These are phyloP conservation scores for Dimocarpus longan DNA, from an alignment of 345 rosid genomes.

Conservation along the genomic window DNA sequence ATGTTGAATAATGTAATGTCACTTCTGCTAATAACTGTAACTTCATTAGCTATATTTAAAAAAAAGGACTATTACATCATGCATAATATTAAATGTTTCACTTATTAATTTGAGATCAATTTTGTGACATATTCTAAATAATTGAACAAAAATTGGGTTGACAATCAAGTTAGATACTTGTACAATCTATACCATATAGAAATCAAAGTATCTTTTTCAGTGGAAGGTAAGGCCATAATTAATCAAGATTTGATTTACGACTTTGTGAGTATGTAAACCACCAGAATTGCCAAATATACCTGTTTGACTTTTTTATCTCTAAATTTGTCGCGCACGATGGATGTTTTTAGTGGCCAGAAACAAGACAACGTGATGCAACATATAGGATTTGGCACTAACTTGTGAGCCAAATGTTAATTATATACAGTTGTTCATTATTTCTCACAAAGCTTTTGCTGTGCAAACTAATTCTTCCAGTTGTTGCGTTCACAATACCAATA, in stretches of 20 bases:
- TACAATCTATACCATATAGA: no score
- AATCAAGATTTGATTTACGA: background rate
- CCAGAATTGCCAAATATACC: background rate
- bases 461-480: background rate
- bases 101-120: no score
- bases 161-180: no score
- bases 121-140: no score
- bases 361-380: slow-evolving; percentile 23
- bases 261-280: background rate
- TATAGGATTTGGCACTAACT: slow-evolving; percentile 17
- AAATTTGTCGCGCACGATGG: slow-evolving; percentile 16
- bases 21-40: no score
- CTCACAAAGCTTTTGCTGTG: background rate
- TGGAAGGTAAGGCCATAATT: no score
- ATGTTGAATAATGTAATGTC: background rate
- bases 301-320: slow-evolving; percentile 8
- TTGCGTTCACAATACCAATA: background rate
- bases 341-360: slow-evolving; percentile 24
- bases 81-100: background rate
- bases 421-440: slow-evolving; percentile 9
- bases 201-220: no score
- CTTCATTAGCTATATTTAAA: no score
- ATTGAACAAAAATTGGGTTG: no score
- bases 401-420: slow-evolving; percentile 13
- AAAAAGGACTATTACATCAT: background rate